Percentiles rank a stretch among this genome's conserved stretches.
phyloP scores from a whole-genome alignment of 768 basidiomycete genomes.

The Xanthoconium stramineum region DNA sequence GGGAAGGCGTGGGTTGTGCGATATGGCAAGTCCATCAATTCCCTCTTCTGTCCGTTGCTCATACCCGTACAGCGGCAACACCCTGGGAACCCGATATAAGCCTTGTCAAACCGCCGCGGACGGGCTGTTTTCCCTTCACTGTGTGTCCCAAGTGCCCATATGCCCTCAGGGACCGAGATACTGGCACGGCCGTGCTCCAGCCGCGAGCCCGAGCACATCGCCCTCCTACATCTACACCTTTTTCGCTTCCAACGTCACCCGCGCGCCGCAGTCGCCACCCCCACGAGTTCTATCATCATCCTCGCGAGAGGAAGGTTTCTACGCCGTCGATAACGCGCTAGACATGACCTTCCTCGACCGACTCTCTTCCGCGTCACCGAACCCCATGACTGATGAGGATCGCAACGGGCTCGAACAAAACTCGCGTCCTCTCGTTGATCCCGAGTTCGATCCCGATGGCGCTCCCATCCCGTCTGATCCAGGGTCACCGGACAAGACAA shows the following conservation, averaged over 20 bases:
- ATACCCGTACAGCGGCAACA: slow-evolving; percentile 51
- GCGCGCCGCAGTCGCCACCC: slow-evolving; percentile 21
- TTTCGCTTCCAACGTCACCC: slow-evolving; percentile 44
- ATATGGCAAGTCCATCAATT: slow-evolving; percentile 41
- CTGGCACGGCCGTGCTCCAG: slow-evolving; percentile 34
- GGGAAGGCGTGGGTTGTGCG: slow-evolving; percentile 66
- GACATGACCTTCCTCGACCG: slow-evolving; percentile 41
- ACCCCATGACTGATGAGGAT: slow-evolving; percentile 35
- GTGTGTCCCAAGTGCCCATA: slow-evolving; percentile 19
- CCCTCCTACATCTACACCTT: slow-evolving; percentile 41
- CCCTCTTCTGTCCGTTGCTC: slow-evolving; percentile 5
- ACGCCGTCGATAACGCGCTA: slow-evolving; percentile 24
- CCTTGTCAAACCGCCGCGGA: slow-evolving; percentile 58
- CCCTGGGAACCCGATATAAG: slow-evolving; percentile 58
- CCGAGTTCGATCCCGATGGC: slow-evolving; percentile 43
- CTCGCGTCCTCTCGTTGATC: slow-evolving; percentile 15
- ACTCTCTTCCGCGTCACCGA: slow-evolving; percentile 36
- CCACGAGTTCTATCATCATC: background rate
- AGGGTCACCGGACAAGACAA: slow-evolving; percentile 43
- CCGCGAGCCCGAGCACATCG: slow-evolving; percentile 14
- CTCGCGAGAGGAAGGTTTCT: slow-evolving; percentile 19
- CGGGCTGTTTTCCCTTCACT: slow-evolving; percentile 34
- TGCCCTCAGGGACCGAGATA: slow-evolving; percentile 43
- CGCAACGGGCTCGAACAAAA: slow-evolving; percentile 13
- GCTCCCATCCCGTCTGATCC: slow-evolving; percentile 36